These are phyloP conservation scores for Gymnopus androsaceus DNA, from an alignment of 1,284 basidiomycete genomes.

Conservation along the genomic window DNA sequence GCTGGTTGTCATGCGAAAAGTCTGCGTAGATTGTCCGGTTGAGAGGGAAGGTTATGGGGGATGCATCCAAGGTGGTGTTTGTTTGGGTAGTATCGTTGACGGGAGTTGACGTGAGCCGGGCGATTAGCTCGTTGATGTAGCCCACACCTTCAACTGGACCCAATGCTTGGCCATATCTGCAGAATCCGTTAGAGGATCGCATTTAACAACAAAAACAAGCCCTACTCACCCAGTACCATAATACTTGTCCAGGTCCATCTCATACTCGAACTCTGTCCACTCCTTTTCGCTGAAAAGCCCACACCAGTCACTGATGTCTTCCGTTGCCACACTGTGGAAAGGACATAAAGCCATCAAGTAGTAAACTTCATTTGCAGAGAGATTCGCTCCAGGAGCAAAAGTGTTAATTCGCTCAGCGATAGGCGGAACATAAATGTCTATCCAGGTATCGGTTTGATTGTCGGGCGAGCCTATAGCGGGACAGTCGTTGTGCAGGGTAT, in stretches of 20 bases:
- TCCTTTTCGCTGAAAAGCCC: slow-evolving; percentile 58
- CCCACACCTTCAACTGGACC: slow-evolving; percentile 80
- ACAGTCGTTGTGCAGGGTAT: slow-evolving; percentile 75
- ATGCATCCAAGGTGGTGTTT: slow-evolving; percentile 71
- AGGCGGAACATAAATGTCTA: slow-evolving; percentile 52
- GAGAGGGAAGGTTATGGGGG: slow-evolving; percentile 73
- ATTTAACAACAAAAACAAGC: neutral
- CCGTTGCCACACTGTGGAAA: slow-evolving; percentile 67
- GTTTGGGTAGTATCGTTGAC: slow-evolving; percentile 75
- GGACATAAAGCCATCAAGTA: slow-evolving; percentile 75
- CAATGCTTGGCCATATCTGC: slow-evolving; percentile 64
- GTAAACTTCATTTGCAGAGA: slow-evolving; percentile 58
- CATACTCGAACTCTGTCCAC: slow-evolving; percentile 69
- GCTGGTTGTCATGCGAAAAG: slow-evolving; percentile 68
- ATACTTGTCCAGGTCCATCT: slow-evolving; percentile 74
- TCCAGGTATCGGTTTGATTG: slow-evolving; percentile 52
- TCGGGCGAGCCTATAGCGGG: slow-evolving; percentile 55
- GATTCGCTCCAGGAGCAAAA: slow-evolving; percentile 57
- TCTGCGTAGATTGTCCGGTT: slow-evolving; percentile 68
- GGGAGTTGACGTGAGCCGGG: slow-evolving; percentile 63
- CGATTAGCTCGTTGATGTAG: slow-evolving; percentile 84
- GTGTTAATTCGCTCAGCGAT: slow-evolving; percentile 65
- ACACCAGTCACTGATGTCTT: slow-evolving; percentile 69
- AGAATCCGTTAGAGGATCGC: slow-evolving; percentile 1
- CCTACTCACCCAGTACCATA: slow-evolving; percentile 67